A percentile compares a stretch with the other conserved stretches of the same genome.
Evolutionary conservation across 192 early-diverging fungal genomes (phyloP).

Genomic region (Pecoramyces ruminantium): DNA sequence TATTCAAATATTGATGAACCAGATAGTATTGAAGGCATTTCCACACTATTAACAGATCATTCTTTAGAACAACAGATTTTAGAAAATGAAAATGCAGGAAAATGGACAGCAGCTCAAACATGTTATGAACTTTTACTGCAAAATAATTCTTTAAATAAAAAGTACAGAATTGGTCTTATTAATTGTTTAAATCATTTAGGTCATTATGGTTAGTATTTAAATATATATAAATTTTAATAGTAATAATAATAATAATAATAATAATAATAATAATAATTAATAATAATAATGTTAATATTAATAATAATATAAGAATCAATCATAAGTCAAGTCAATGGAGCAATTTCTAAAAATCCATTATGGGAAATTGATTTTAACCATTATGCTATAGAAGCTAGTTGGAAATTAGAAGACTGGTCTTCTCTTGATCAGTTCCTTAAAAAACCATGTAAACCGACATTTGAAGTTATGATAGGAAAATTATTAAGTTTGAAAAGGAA

Average conservation of each 20-base stretch:
- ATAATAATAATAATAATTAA: no score
- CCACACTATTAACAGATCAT: constrained; percentile 23
- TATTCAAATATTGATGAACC: constrained; percentile 51
- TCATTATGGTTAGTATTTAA: constrained; percentile 54
- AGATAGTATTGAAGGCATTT: constrained; percentile 49
- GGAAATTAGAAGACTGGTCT: constrained; percentile 45
- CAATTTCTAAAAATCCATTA: constrained; percentile 14
- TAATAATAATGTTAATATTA: no score
- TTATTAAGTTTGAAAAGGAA: constrained; percentile 24
- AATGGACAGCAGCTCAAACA: constrained; percentile 47
- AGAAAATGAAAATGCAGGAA: constrained; percentile 38
- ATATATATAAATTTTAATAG: no score
- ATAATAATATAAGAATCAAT: constrained; percentile 22
- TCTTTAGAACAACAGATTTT: constrained; percentile 44
- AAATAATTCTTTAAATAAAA: constrained; percentile 15
- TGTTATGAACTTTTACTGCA: constrained; percentile 39
- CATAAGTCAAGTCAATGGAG: constrained; percentile 24
- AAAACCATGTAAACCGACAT: constrained; percentile 15
- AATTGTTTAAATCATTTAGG: constrained; percentile 51
- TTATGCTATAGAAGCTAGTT: constrained; percentile 36
- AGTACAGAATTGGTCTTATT: constrained; percentile 37
- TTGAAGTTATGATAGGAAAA: constrained; percentile 35
- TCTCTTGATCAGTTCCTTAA: constrained; percentile 21
- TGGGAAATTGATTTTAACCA: constrained; percentile 29
- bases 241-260: no score